Base-by-base conservation (phyloP, 2,329 filamentous ascomycete genomes). In the Trichoderma atroviride region DNA sequence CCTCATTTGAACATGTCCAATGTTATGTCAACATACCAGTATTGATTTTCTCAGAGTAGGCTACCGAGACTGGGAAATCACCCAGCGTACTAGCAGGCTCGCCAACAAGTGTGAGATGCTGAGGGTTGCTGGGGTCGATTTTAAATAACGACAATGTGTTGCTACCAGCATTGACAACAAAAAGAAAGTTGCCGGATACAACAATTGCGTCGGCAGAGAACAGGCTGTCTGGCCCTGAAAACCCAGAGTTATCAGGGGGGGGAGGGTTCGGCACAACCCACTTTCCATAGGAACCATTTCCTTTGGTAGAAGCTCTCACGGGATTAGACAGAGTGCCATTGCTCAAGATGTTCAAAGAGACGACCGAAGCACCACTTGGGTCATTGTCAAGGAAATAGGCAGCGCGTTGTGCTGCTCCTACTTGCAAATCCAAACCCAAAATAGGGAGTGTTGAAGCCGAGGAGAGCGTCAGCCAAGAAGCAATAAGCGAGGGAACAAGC, bases 361-460 rank as follows among this genome's bases (percentile, higher is more conserved):
- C 57, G n/a, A 59, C 9, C 5, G 57, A 59, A 27, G 57, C 57
- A 27, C 57, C 57, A 24, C 35, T 43, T 16, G 57, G 57, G 22
- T 59, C 9, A 27, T 59, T 59, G 11, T 59, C 57, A 19, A 59
- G 57, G 22, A 59, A 59, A 40, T 59, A 59, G 27, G 35, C 57
- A 16, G 57, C 57, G 22, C 57, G 57, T 59, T n/a, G 35, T 59
- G 35, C 57, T 59, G 33, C 14, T 16, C 13, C 19, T 40, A 22
- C 35, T 19, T 59, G 22, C 33, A 22, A 11, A 22, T 50, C 11
- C 14, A 10, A 50, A 9, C 11, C 47, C 22, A 24, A 22, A 13
- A 11, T 3, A 9, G 47, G 47, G n/a, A 50, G n/a, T 5, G n/a
- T 50, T 50, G 47, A 13, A 13, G 47, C 47, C 47, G 47, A 50